phyloP scores from a whole-genome alignment of 352 stramenopile species.

The Phytophthora boehmeriae region DNA sequence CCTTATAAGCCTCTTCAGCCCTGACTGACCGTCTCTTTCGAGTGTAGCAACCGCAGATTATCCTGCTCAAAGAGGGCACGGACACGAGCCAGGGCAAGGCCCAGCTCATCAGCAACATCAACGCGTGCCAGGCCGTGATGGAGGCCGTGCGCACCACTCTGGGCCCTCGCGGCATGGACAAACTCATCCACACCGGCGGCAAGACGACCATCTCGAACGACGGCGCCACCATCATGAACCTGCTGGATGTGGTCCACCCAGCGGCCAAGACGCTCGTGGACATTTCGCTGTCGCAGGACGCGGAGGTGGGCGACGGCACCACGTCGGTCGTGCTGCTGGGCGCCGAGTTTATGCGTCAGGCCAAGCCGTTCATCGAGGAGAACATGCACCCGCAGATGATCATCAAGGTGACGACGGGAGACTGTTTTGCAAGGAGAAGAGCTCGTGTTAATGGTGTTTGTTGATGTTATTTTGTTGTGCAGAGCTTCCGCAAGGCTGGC shows the following conservation, averaged over 20 bases:
- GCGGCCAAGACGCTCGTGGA: conserved; percentile 98
- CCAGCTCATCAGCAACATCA: conserved; percentile 94
- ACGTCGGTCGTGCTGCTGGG: conserved; percentile 98
- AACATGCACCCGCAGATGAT: conserved; percentile 95
- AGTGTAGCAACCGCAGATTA: conserved; percentile 95
- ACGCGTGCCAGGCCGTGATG: conserved; percentile 94
- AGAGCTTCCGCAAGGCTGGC: conserved; percentile 87
- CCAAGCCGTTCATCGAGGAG: conserved; percentile 99
- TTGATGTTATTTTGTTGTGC: not conserved
- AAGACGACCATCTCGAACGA: conserved; percentile 99
- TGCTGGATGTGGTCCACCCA: conserved; percentile 98
- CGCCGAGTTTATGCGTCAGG: conserved; percentile 96
- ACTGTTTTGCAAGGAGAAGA: not conserved
- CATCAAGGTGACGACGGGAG: conserved; percentile 67
- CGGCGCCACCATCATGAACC: conserved; percentile 98
- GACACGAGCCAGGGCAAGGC: conserved; percentile 98
- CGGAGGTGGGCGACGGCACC: conserved; percentile 92
- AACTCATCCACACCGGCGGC: conserved; percentile 95
- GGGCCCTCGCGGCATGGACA: conserved; percentile 98
- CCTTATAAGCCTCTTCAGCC: not conserved
- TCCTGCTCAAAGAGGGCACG: conserved; percentile 98
- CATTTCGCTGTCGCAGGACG: conserved; percentile 95
- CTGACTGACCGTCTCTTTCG: not conserved
- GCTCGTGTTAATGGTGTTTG: not conserved
- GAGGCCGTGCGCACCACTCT: conserved; percentile 98